A percentile compares a stretch with the other conserved stretches of the same genome.
phyloP scores from a whole-genome alignment of 805 yeast genomes.

The Metschnikowia amazonensis region DNA sequence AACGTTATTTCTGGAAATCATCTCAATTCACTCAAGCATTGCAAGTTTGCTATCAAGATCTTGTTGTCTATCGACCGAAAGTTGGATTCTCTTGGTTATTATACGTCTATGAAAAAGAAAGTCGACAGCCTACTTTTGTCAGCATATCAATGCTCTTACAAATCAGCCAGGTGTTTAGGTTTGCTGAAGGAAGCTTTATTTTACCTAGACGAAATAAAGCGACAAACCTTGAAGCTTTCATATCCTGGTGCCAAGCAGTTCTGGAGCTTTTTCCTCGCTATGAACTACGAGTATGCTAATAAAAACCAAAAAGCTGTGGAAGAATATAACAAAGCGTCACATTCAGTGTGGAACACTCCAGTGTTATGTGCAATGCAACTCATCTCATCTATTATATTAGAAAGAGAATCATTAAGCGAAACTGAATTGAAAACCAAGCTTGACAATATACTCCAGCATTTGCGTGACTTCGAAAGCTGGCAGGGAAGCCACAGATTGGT shows the following conservation, averaged over 20 bases:
- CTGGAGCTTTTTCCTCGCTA: slow-evolving; percentile 16
- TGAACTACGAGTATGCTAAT: slow-evolving; percentile 16
- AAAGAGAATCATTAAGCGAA: neutral
- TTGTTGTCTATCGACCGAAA: slow-evolving; percentile 51
- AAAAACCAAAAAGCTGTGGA: slow-evolving; percentile 5
- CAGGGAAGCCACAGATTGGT: neutral
- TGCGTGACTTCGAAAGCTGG: neutral
- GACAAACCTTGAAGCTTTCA: slow-evolving; percentile 30
- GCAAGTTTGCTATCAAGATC: slow-evolving; percentile 49
- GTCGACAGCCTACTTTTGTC: slow-evolving; percentile 32
- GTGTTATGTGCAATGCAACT: neutral
- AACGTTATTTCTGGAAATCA: slow-evolving; percentile 19
- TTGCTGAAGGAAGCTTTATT: slow-evolving; percentile 55
- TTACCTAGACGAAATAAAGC: slow-evolving; percentile 48
- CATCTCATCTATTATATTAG: neutral
- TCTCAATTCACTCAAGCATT: slow-evolving; percentile 33
- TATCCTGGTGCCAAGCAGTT: slow-evolving; percentile 15
- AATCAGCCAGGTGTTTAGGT: slow-evolving; percentile 46
- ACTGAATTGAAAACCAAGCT: neutral
- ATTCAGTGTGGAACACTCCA: slow-evolving; percentile 3
- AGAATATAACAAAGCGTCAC: slow-evolving; percentile 1
- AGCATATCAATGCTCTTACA: slow-evolving; percentile 39
- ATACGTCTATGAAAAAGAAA: slow-evolving; percentile 32
- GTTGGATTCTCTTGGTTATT: slow-evolving; percentile 18
- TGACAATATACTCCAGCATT: neutral